Percentiles rank a stretch among this genome's conserved stretches.
Evolutionary conservation across 495 filamentous ascomycete genomes (phyloP).

Genomic region (Amorphotheca resinae): DNA sequence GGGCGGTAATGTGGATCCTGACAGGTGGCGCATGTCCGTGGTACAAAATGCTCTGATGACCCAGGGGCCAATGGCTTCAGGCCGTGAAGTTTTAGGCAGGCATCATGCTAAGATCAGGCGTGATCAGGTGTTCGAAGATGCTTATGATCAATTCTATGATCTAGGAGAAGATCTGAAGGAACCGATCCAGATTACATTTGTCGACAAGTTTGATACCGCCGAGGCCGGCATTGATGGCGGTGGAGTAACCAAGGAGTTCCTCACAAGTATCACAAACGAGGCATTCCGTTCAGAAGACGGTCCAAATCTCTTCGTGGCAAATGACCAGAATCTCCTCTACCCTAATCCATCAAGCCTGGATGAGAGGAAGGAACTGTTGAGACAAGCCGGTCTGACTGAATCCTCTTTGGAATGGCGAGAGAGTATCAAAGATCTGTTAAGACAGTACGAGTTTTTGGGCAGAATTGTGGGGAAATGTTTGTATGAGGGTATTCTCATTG

Average conservation of each 20-base stretch:
- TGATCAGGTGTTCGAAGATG: slow-evolving; percentile 75
- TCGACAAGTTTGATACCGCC: slow-evolving; percentile 73
- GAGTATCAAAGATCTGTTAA: slow-evolving; percentile 47
- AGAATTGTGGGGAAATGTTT: slow-evolving; percentile 92
- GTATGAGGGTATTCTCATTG: slow-evolving; percentile 93
- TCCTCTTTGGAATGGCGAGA: slow-evolving; percentile 41
- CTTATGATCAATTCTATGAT: slow-evolving; percentile 70
- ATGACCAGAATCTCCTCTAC: slow-evolving; percentile 80
- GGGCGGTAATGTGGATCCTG: slow-evolving; percentile 63
- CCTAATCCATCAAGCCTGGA: slow-evolving; percentile 77
- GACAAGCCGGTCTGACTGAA: slow-evolving; percentile 39
- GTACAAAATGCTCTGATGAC: slow-evolving; percentile 27
- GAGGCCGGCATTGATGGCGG: slow-evolving; percentile 97
- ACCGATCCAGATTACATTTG: slow-evolving; percentile 94
- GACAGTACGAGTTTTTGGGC: slow-evolving; percentile 82
- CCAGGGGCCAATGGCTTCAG: slow-evolving; percentile 17
- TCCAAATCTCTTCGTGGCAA: slow-evolving; percentile 62
- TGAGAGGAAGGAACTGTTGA: slow-evolving; percentile 49
- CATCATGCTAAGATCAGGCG: slow-evolving; percentile 76
- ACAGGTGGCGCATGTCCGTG: slow-evolving; percentile 61
- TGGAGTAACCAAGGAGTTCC: slow-evolving; percentile 95
- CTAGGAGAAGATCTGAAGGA: slow-evolving; percentile 81
- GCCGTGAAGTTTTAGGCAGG: slow-evolving; percentile 42
- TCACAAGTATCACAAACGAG: slow-evolving; percentile 79
- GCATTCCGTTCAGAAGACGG: slow-evolving; percentile 53